These are phyloP conservation scores for Saturnispora silvae DNA, from an alignment of 805 yeast genomes.

Conservation along the genomic window DNA sequence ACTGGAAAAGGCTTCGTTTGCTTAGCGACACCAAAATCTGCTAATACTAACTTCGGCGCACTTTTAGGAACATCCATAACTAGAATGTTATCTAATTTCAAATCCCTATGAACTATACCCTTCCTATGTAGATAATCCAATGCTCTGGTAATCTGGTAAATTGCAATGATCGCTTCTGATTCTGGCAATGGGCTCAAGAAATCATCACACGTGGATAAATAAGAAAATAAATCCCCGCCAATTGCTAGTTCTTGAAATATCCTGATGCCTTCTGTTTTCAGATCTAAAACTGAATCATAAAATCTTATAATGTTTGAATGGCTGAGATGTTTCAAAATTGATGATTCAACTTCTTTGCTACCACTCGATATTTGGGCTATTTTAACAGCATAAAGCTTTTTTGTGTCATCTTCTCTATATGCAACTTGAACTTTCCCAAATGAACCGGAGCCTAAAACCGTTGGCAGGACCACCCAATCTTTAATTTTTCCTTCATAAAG, in stretches of 20 bases:
- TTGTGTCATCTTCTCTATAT: slow-evolving; percentile 14
- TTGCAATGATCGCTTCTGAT: slow-evolving; percentile 41
- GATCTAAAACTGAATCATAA: slow-evolving; percentile 60
- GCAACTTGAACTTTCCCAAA: slow-evolving; percentile 43
- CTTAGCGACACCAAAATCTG: slow-evolving; percentile 55
- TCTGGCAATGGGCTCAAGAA: slow-evolving; percentile 36
- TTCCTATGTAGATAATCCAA: slow-evolving; percentile 42
- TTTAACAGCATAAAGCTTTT: slow-evolving; percentile 39
- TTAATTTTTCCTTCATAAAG: slow-evolving; percentile 13
- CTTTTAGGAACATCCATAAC: slow-evolving; percentile 43
- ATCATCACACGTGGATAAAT: slow-evolving; percentile 57
- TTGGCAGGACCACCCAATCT: slow-evolving; percentile 34
- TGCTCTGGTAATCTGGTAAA: slow-evolving; percentile 48
- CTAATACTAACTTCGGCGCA: slow-evolving; percentile 43
- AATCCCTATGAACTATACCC: slow-evolving; percentile 55
- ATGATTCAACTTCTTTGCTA: slow-evolving; percentile 28
- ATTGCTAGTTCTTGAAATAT: slow-evolving; percentile 91
- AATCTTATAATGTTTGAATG: slow-evolving; percentile 87
- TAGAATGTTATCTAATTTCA: slow-evolving; percentile 59
- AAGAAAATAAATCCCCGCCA: slow-evolving; percentile 92
- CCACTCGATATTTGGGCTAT: slow-evolving; percentile 18
- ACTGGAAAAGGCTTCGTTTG: slow-evolving; percentile 11
- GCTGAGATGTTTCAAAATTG: slow-evolving; percentile 49
- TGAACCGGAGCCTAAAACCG: slow-evolving; percentile 43
- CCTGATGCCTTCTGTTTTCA: slow-evolving; percentile 73